These are phyloP conservation scores for Fraxinus sp. DNA, from an alignment of 305 asterid genomes.

Conservation along the genomic window DNA sequence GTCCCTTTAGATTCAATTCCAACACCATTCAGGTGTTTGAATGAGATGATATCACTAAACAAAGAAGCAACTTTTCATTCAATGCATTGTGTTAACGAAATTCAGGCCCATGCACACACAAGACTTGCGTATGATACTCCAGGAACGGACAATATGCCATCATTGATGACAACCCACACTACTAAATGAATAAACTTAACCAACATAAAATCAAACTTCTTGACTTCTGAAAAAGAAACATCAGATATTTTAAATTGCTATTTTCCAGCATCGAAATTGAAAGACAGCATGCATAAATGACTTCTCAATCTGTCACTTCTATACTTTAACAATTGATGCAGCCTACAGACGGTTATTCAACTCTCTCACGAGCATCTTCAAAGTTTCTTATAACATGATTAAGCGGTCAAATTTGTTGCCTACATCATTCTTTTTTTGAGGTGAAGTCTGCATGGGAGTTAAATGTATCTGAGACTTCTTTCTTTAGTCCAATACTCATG, in stretches of 20 bases:
- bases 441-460: not conserved
- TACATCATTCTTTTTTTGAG: not conserved
- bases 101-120: not conserved
- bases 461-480: not conserved
- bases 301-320: not conserved
- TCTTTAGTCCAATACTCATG: constrained; percentile 14
- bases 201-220: not conserved
- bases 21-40: not conserved
- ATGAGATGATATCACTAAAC: not conserved
- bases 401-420: not conserved
- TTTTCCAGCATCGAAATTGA: not conserved
- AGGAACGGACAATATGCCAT: not conserved
- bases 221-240: not conserved
- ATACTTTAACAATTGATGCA: not conserved
- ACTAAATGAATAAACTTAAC: not conserved
- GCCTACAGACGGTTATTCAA: not conserved
- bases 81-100: not conserved
- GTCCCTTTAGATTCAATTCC: not conserved
- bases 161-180: not conserved
- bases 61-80: not conserved
- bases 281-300: not conserved
- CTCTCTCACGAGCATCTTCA: not conserved
- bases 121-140: not conserved
- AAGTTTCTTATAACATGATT: not conserved
- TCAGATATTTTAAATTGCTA: not conserved